These are phyloP conservation scores for Yamadazyma akitaensis DNA, from an alignment of 805 yeast genomes.

Conservation along the genomic window DNA sequence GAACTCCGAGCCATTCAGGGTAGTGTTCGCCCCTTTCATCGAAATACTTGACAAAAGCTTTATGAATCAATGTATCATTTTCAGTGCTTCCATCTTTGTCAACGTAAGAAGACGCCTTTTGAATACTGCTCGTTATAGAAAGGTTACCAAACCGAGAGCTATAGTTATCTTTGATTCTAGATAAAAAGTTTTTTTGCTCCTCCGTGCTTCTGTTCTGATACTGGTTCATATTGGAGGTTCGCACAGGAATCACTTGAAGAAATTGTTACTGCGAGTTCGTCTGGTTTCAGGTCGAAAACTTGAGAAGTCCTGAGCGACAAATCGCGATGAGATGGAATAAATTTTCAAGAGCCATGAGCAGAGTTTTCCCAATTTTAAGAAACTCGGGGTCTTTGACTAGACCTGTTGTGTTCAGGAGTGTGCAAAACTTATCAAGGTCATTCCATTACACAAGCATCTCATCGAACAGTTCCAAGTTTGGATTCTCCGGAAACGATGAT, in stretches of 20 bases:
- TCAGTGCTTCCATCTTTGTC: conserved; percentile 40
- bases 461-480: not conserved
- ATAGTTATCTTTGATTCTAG: conserved; percentile 36
- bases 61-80: conserved; percentile 40
- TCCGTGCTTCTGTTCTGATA: conserved; percentile 13
- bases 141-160: conserved; percentile 36
- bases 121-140: conserved; percentile 24
- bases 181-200: conserved; percentile 22
- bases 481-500: not conserved
- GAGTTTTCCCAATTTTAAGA: not conserved
- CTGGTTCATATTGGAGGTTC: conserved; percentile 8
- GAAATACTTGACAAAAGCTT: conserved; percentile 40
- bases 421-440: not conserved
- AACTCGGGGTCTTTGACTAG: not conserved
- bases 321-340: conserved; percentile 1
- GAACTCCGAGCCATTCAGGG: conserved; percentile 44
- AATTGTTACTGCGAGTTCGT: not conserved
- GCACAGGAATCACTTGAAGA: not conserved
- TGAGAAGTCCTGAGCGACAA: not conserved
- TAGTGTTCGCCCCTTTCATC: conserved; percentile 30
- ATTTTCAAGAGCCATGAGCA: conserved; percentile 1
- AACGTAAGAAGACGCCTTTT: conserved; percentile 15
- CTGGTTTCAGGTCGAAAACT: not conserved
- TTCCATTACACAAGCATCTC: not conserved
- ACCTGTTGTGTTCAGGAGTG: not conserved